Evolutionary conservation across 805 yeast species (phyloP).

Genomic region (Pichia exigua): DNA sequence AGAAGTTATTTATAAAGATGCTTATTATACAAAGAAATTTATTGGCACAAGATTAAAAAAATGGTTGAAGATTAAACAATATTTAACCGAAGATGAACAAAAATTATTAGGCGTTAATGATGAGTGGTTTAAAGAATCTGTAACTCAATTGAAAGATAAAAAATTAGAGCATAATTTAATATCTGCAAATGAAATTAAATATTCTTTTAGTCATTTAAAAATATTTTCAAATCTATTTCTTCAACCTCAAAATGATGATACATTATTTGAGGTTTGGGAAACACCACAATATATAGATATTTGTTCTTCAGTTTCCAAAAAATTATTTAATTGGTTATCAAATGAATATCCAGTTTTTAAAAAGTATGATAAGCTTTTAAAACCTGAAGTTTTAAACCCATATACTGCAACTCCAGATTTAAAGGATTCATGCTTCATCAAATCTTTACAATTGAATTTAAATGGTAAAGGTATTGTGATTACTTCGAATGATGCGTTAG

Average conservation of each 20-base stretch:
- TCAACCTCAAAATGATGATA: conserved; percentile 3
- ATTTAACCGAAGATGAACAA: conserved; percentile 20
- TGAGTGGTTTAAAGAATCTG: conserved; percentile 15
- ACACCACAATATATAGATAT: conserved; percentile 3
- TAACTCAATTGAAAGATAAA: conserved; percentile 15
- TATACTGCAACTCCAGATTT: conserved; percentile 6
- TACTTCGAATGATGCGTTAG: conserved; percentile 39
- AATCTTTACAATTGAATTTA: conserved; percentile 22
- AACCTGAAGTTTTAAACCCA: conserved; percentile 8
- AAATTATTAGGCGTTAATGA: conserved; percentile 18
- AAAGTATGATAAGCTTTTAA: conserved; percentile 24
- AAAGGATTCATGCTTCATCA: conserved; percentile 21
- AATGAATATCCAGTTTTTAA: conserved; percentile 32
- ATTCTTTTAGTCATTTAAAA: conserved; percentile 21
- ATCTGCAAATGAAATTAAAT: conserved; percentile 19
- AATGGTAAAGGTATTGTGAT: conserved; percentile 49
- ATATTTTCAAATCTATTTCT: conserved; percentile 21
- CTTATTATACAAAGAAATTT: conserved; percentile 23
- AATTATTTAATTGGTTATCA: conserved; percentile 37
- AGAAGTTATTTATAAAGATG: conserved; percentile 24
- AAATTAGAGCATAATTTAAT: conserved; percentile 20
- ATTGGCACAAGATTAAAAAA: conserved; percentile 18
- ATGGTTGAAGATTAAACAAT: conserved; percentile 23
- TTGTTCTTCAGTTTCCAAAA: conserved; percentile 15
- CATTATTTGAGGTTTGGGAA: neutral